Conservation (phyloP, 495 filamentous ascomycete species). For the Durotheca rogersii region DNA sequence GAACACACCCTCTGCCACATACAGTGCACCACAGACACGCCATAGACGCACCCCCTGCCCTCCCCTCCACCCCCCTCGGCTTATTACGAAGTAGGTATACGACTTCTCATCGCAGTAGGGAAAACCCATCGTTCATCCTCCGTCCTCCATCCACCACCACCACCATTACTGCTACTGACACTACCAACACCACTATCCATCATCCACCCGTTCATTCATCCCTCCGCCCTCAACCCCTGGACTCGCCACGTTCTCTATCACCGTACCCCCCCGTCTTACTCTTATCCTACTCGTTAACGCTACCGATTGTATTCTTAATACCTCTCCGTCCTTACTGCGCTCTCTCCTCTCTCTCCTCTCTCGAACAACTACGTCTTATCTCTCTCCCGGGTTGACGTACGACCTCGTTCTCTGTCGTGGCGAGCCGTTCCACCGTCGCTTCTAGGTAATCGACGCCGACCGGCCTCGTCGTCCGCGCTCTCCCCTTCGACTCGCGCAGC, state of each 20-base stretch:
- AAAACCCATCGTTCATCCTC: too few species aligned
- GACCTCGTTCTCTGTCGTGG: neutral
- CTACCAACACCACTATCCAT: too few species aligned
- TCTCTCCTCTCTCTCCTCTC: neutral
- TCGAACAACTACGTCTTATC: too few species aligned
- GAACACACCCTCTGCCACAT: too few species aligned
- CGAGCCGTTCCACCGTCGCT: neutral
- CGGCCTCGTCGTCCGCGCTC: constrained; percentile 18
- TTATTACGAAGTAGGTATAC: constrained; percentile 13
- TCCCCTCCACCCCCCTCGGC: constrained; percentile 1
- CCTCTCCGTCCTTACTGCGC: neutral
- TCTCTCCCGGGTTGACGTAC: too few species aligned
- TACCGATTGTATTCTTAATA: too few species aligned
- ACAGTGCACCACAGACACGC: too few species aligned
- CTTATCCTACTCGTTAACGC: constrained; percentile 3
- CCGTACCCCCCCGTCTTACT: constrained; percentile 2
- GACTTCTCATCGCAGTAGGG: too few species aligned
- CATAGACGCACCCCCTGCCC: constrained; percentile 4
- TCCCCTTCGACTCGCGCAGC: constrained; percentile 19
- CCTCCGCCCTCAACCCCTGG: neutral
- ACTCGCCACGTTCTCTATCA: neutral
- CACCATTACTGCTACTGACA: too few species aligned
- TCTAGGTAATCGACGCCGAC: constrained; percentile 11
- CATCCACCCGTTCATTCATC: constrained; percentile 6
- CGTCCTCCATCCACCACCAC: too few species aligned